Evolutionary conservation across 257 asterid genomes (phyloP), one percentile per base, ranked within the genome.

Genomic region (Ehretia macrophylla): DNA sequence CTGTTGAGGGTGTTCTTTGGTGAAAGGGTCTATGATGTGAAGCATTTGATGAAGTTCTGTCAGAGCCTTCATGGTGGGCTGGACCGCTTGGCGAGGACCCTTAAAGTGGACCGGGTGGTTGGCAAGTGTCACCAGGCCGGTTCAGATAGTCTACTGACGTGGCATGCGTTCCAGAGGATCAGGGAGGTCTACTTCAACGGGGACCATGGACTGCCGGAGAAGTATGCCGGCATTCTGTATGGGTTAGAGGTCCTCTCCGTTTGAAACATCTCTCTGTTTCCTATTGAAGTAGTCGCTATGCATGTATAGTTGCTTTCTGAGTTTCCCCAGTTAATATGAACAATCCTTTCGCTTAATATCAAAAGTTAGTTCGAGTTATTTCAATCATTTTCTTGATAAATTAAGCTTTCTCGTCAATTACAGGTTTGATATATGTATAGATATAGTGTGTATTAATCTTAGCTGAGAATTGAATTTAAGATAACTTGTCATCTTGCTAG

Each of bases 91-190:
- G 93, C 95, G 0, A 67, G 54, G 64, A 65, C 82, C 19, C 88
- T 87, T 10, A 79, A 68, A 23, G 75, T 87, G 65, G 60, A 44
- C 47, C 78, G 97, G 47, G 77, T 58, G 0, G 95, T 78, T 0
- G 97, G 97, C 17, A 75, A 63, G 66, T 73, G 83, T 49, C 97
- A 90, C 71, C 97, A 86, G 76, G 94, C 97, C 0, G 96, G 97
- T 8, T 89, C 97, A 1, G 95, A 89, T 72, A 89, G 97, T 72
- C 66, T 89, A 68, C 75, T 84, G 51, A 89, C 95, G 0, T 82
- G 88, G 95, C 92, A 81, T 38, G 80, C 84, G 6, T 87, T 83
- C 47, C 79, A 81, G 75, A 79, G 55, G 68, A 71, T 89, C 61
- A 77, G 66, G 75, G 73, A 65, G 58, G 80, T 63, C 20, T 84